These are phyloP conservation scores for Phytomonas sp. DNA, from an alignment of 208 protist species.

Conservation along the genomic window DNA sequence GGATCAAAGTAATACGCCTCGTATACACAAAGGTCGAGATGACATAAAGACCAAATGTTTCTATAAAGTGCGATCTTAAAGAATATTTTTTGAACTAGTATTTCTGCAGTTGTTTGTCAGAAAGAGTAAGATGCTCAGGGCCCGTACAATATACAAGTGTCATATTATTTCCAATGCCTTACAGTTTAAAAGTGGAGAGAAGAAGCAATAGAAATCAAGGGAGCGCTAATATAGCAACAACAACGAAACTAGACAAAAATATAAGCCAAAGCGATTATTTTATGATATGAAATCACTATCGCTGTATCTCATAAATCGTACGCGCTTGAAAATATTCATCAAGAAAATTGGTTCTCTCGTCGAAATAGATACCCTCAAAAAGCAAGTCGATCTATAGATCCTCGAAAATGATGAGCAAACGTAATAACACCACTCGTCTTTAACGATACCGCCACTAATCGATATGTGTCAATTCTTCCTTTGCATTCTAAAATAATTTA, in stretches of 20 bases:
- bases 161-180: not conserved
- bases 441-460: not conserved
- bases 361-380: not conserved
- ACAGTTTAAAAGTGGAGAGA: not conserved
- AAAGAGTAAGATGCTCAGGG: not conserved
- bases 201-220: not conserved
- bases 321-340: not conserved
- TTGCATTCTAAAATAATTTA: not conserved
- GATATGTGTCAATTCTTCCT: not conserved
- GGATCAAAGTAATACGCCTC: not conserved
- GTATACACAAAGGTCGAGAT: not conserved
- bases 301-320: not conserved
- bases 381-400: not conserved
- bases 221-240: not conserved
- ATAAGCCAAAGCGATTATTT: not conserved
- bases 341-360: not conserved
- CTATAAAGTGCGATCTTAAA: not conserved
- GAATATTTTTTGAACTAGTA: not conserved
- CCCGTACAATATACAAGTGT: not conserved
- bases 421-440: not conserved
- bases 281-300: not conserved
- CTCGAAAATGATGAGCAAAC: not conserved
- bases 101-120: not conserved
- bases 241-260: not conserved
- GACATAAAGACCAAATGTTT: not conserved